Percentiles rank a stretch among this genome's conserved stretches.
Conservation (phyloP, 164 flowering plant genomes). For the Magnolia changhungtana region DNA sequence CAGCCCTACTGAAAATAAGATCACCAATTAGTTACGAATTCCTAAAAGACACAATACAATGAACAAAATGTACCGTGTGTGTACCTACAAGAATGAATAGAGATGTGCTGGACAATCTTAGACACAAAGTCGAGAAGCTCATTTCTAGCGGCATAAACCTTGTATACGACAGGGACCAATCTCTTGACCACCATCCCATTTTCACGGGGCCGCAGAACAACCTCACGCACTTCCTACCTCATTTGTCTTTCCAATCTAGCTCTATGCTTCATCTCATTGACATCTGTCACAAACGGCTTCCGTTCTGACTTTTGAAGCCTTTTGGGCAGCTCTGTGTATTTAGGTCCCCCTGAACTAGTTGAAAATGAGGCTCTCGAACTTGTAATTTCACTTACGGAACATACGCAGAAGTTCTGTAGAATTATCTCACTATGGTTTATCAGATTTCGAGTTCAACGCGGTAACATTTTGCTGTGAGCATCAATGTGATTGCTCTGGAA, state of each 20-base stretch:
- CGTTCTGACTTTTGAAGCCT: constrained; percentile 39
- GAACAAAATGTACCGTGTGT: not conserved
- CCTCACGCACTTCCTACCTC: constrained; percentile 36
- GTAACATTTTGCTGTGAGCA: constrained; percentile 14
- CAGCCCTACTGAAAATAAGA: not conserved
- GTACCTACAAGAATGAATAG: constrained; percentile 55
- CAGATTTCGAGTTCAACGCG: not conserved
- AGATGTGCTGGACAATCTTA: constrained; percentile 28
- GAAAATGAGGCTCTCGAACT: constrained; percentile 16
- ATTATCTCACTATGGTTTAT: not conserved
- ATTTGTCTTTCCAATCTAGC: constrained; percentile 39
- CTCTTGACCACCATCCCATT: constrained; percentile 60
- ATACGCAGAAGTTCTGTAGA: not conserved
- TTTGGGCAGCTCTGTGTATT: constrained; percentile 32
- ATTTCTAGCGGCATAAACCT: constrained; percentile 45
- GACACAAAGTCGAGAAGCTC: constrained; percentile 41
- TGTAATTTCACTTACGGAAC: constrained; percentile 1
- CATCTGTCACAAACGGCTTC: constrained; percentile 45
- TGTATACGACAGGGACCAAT: constrained; percentile 51
- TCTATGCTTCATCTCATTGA: constrained; percentile 52
- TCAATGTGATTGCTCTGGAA: not conserved
- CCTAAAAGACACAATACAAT: constrained; percentile 3
- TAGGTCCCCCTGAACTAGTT: constrained; percentile 12
- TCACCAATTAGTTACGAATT: not conserved
- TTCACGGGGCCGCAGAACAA: constrained; percentile 39